A percentile compares a stretch with the other conserved stretches of the same genome.
phyloP scores from a whole-genome alignment of 805 yeast species.

The Kazachstania psychrophila region DNA sequence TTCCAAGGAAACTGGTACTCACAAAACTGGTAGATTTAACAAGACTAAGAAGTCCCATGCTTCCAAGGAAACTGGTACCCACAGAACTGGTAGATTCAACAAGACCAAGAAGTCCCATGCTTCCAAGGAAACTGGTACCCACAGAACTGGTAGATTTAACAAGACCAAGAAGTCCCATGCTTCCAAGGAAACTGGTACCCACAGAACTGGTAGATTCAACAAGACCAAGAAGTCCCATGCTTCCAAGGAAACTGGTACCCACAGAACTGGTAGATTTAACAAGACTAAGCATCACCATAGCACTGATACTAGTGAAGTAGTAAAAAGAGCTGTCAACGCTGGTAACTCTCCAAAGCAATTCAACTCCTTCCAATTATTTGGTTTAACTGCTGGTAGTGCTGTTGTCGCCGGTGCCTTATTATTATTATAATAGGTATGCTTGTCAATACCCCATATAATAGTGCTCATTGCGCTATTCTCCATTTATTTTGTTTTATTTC shows the following conservation, averaged over 20 bases:
- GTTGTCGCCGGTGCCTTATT: slow-evolving; percentile 43
- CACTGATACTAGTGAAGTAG: slow-evolving; percentile 20
- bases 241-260: slow-evolving; percentile 40
- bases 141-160: slow-evolving; percentile 46
- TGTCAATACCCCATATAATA: no score
- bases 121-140: slow-evolving; percentile 40
- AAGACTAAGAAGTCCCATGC: slow-evolving; percentile 29
- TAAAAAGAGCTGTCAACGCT: slow-evolving; percentile 14
- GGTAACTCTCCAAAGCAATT: slow-evolving; percentile 15
- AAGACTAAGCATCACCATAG: slow-evolving; percentile 24
- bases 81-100: slow-evolving; percentile 46
- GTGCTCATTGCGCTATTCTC: no score
- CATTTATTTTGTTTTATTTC: no score
- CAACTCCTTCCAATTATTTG: slow-evolving; percentile 20
- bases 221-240: slow-evolving; percentile 29
- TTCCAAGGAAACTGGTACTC: slow-evolving; percentile 41
- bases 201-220: slow-evolving; percentile 47
- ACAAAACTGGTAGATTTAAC: slow-evolving; percentile 47
- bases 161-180: slow-evolving; percentile 29
- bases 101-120: slow-evolving; percentile 27
- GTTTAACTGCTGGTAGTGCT: slow-evolving; percentile 37
- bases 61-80: slow-evolving; percentile 40
- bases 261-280: slow-evolving; percentile 46
- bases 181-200: slow-evolving; percentile 40
- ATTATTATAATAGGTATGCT: slow-evolving; percentile 33